phyloP scores from a whole-genome alignment of 495 filamentous ascomycete genomes.

The Ascobolus immersus region DNA sequence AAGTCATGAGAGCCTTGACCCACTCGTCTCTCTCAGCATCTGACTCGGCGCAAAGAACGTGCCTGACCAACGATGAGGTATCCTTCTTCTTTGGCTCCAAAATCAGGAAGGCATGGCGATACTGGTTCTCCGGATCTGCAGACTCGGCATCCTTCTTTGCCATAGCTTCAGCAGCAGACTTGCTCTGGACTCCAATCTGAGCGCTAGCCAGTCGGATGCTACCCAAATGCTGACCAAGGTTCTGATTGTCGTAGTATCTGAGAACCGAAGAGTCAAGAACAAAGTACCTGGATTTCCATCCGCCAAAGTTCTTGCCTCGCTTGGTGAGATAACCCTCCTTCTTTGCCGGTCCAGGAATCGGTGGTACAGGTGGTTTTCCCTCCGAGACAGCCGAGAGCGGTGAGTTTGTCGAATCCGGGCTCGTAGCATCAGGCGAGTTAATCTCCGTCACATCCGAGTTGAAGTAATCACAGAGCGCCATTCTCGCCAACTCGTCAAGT shows the following conservation, averaged over 20 bases:
- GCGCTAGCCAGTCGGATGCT: conserved; percentile 79
- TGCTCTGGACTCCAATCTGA: conserved; percentile 65
- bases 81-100: conserved; percentile 93
- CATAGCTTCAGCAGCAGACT: conserved; percentile 27
- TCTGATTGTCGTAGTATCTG: conserved; percentile 74
- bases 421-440: conserved; percentile 3
- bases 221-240: conserved; percentile 67
- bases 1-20: conserved; percentile 71
- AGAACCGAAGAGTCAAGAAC: conserved; percentile 69
- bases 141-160: conserved; percentile 33
- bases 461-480: conserved; percentile 66
- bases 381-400: no score
- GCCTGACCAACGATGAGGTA: conserved; percentile 65
- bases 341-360: no score
- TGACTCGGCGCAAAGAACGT: conserved; percentile 86
- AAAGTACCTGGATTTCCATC: conserved; percentile 96
- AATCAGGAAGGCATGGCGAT: conserved; percentile 85
- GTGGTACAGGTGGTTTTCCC: no score
- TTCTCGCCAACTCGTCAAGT: conserved; percentile 52
- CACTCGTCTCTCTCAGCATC: conserved; percentile 79
- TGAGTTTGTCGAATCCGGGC: conserved; percentile 4
- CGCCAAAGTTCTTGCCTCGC: conserved; percentile 89
- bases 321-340: conserved; percentile 91
- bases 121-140: conserved; percentile 72
- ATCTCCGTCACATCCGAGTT: conserved; percentile 65